Percentiles rank a stretch among this genome's conserved stretches.
phyloP scores from a whole-genome alignment of 805 yeast genomes.

The Lachancea mirantina region DNA sequence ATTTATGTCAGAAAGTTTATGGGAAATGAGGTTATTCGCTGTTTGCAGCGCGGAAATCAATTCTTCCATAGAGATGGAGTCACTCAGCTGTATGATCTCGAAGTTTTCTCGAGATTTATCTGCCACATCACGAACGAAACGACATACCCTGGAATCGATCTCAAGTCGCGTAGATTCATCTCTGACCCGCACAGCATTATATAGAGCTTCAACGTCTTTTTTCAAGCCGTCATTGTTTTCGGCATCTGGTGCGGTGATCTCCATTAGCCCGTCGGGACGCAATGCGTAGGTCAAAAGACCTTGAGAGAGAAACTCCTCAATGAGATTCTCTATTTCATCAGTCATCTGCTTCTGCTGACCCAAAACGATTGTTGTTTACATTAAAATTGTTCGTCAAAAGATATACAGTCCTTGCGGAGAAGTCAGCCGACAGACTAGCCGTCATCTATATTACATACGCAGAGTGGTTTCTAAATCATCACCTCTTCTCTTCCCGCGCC shows the following conservation, averaged over 20 bases:
- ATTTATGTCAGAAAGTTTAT: conserved; percentile 1
- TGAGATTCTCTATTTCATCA: too few relatives aligned
- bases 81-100: conserved; percentile 3
- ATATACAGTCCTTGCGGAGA: too few relatives aligned
- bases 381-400: too few relatives aligned
- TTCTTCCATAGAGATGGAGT: conserved; percentile 5
- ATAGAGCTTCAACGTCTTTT: background rate
- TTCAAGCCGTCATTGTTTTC: too few relatives aligned
- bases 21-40: conserved; percentile 4
- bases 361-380: too few relatives aligned
- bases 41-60: conserved; percentile 5
- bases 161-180: background rate
- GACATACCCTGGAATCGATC: background rate
- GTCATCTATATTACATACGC: conserved; percentile 13
- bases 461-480: conserved; percentile 43
- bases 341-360: too few relatives aligned
- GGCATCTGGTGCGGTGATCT: too few relatives aligned
- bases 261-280: too few relatives aligned
- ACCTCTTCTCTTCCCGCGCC: conserved; percentile 39
- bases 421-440: too few relatives aligned
- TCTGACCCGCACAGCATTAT: background rate
- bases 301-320: too few relatives aligned
- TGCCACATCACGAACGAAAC: background rate
- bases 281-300: too few relatives aligned
- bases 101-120: conserved; percentile 1